These are phyloP conservation scores for Trichoderma reesei DNA, from an alignment of 495 filamentous ascomycete genomes.

Conservation along the genomic window DNA sequence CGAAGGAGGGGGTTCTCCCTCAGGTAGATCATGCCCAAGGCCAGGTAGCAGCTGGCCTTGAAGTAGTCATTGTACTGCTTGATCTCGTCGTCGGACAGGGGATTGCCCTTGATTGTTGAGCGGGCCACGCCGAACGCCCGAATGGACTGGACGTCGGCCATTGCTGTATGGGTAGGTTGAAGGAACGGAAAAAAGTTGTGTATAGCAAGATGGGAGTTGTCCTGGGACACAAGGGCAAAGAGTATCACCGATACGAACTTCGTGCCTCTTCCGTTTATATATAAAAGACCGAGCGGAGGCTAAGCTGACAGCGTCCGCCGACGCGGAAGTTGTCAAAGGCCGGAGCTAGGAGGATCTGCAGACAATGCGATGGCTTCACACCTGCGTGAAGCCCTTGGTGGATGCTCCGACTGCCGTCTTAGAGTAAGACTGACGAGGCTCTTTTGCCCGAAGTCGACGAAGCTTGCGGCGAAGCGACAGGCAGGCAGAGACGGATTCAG, in stretches of 20 bases:
- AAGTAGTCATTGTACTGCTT: slow-evolving; percentile 59
- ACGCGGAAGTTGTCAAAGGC: background rate
- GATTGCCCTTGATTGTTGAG: slow-evolving; percentile 48
- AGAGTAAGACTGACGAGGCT: too few relatives aligned
- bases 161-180: slow-evolving; percentile 13
- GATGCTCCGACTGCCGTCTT: background rate
- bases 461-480: too few relatives aligned
- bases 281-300: background rate
- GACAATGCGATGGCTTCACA: background rate
- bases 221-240: background rate
- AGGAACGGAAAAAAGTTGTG: too few relatives aligned
- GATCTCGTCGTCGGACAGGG: slow-evolving; percentile 52
- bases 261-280: background rate
- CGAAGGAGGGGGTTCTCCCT: slow-evolving; percentile 55
- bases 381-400: background rate
- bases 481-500: too few relatives aligned
- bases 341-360: background rate
- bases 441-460: too few relatives aligned
- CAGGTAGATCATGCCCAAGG: slow-evolving; percentile 67
- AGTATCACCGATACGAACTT: too few relatives aligned
- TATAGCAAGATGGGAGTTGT: background rate
- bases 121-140: slow-evolving; percentile 54
- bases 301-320: background rate
- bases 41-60: slow-evolving; percentile 60
- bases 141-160: slow-evolving; percentile 43